Base-by-base conservation (phyloP, 768 basidiomycete species). In the Psilocybe cyanescens region DNA sequence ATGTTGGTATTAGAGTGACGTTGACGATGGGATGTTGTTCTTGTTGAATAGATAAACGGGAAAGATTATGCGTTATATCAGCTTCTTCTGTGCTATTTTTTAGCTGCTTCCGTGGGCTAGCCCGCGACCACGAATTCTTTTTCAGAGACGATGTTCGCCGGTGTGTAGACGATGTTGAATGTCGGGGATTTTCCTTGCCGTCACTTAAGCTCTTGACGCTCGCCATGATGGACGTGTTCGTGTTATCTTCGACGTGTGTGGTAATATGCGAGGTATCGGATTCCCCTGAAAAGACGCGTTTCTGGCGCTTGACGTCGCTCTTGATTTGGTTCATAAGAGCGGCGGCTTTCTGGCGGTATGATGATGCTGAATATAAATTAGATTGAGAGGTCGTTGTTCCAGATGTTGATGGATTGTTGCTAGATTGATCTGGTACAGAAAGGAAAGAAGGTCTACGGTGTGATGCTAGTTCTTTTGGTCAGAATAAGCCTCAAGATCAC, bases 271-370 rank as follows among this genome's bases (percentile, higher is more conserved):
- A 85, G 50, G 77, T 61, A 14, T 88, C 87, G 0, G 86, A 87
- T 16, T 90, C 88, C 4, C 80, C 81, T 1, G 90, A 89, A 69
- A 90, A 89, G 1, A 91, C 67, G 11, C 90, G 87, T 72, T 92
- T 92, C 55, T 84, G 83, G 3, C 86, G 83, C 67, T 85, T 87
- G 82, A 93, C 86, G 67, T 92, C 91, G 59, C 80, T 83, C 74
- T 89, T 90, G 65, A 95, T 94, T 65, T 93, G 91, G 28, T 89
- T 90, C 91, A 96, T 94, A 49, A 96, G 74, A 28, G 81, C 86
- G 8, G 86, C 90, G 11, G 92, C 94, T 66, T 92, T 87, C 66
- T 86, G 80, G 45, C 93, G 85, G 71, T 92, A 92, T 8, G 82
- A 83, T 19, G 86, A 78, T 7, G 91, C 88, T 0, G 89, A 87